phyloP scores from a whole-genome alignment of 257 asterid species.

The Knoxia roxburghii region DNA sequence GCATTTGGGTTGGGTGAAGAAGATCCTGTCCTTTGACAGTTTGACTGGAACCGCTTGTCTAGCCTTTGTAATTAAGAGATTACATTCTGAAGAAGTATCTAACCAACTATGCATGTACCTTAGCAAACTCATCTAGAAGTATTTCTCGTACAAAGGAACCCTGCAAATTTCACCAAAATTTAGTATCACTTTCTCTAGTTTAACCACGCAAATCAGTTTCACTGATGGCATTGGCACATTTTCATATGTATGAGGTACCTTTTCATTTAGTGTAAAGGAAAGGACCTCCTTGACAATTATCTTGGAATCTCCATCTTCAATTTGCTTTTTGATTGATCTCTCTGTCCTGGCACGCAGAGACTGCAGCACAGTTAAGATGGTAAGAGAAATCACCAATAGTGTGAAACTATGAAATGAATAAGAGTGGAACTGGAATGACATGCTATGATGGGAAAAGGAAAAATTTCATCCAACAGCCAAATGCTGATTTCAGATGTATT shows the following conservation, averaged over 20 bases:
- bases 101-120: slow-evolving; percentile 39
- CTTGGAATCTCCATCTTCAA: slow-evolving; percentile 44
- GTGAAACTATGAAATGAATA: not conserved
- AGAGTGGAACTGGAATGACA: not conserved
- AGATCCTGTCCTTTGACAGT: not conserved
- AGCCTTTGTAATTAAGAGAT: no score
- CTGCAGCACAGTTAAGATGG: slow-evolving; percentile 39
- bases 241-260: slow-evolving; percentile 41
- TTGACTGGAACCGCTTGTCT: not conserved
- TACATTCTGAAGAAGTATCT: slow-evolving; percentile 6
- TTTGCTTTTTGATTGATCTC: slow-evolving; percentile 41
- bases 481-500: not conserved
- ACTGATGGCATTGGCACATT: not conserved
- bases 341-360: slow-evolving; percentile 82
- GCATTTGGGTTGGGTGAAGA: no score
- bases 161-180: slow-evolving; percentile 36
- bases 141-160: slow-evolving; percentile 78
- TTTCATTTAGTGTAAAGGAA: slow-evolving; percentile 62
- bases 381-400: slow-evolving; percentile 1
- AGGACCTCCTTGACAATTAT: slow-evolving; percentile 55
- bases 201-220: slow-evolving; percentile 3
- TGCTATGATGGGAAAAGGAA: not conserved
- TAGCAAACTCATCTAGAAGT: slow-evolving; percentile 71
- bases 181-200: slow-evolving; percentile 1
- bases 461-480: not conserved